Conservation (phyloP, 768 basidiomycete species). For the Obba rivulosa region DNA sequence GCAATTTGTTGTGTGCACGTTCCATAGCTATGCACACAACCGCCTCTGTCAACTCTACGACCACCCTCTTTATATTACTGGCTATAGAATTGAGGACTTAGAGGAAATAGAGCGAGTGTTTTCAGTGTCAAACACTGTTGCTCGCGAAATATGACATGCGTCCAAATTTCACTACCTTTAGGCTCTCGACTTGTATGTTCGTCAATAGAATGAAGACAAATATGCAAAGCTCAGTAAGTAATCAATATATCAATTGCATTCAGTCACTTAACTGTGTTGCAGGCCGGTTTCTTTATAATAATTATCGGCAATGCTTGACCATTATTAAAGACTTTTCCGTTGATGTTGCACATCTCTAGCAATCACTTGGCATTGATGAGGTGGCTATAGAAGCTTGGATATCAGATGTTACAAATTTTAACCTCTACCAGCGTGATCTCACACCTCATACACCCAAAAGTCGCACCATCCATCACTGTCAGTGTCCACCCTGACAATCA, state of each 20-base stretch:
- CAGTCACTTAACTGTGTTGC: neutral
- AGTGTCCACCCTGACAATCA: too few species aligned
- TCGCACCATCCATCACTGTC: too few species aligned
- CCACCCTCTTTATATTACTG: conserved; percentile 10
- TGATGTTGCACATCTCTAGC: neutral
- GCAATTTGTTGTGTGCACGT: conserved; percentile 3
- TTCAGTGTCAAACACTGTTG: conserved; percentile 11
- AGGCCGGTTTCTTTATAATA: conserved; percentile 2
- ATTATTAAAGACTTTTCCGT: neutral
- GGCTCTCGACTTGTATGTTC: conserved; percentile 9
- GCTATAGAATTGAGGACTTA: conserved; percentile 16
- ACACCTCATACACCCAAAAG: too few species aligned
- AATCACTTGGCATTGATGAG: neutral
- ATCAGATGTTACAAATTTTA: too few species aligned
- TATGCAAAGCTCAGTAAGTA: conserved; percentile 9
- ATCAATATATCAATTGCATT: too few species aligned
- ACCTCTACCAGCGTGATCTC: too few species aligned
- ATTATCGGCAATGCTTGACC: neutral
- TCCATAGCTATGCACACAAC: conserved; percentile 18
- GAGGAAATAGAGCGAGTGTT: conserved; percentile 16
- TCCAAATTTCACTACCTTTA: conserved; percentile 10
- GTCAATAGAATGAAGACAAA: conserved; percentile 19
- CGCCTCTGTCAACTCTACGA: conserved; percentile 13
- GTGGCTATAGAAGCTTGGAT: conserved; percentile 1
- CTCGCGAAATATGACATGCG: conserved; percentile 9